Evolutionary conservation across 768 basidiomycete species (phyloP).

Genomic region (Suillus subalutaceus): DNA sequence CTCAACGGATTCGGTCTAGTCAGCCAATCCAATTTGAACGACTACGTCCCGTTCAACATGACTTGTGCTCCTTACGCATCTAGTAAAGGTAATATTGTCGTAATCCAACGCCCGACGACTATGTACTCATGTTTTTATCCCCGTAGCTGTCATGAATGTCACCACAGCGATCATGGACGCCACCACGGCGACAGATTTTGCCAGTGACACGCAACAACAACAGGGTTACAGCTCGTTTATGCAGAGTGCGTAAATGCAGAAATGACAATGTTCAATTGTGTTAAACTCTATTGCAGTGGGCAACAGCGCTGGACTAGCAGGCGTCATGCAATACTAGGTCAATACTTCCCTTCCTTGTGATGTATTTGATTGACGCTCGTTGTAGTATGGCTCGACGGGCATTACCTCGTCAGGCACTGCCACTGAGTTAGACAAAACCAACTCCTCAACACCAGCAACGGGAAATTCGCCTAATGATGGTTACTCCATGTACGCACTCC

Average conservation of each 20-base stretch:
- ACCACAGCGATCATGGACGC: neutral
- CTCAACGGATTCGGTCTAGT: conserved; percentile 66
- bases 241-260: conserved; percentile 35
- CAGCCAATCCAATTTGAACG: conserved; percentile 50
- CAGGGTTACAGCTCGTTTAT: conserved; percentile 60
- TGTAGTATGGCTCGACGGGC: conserved; percentile 54
- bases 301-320: conserved; percentile 37
- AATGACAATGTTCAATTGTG: neutral
- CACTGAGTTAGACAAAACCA: conserved; percentile 39
- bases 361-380: neutral
- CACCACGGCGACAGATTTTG: conserved; percentile 44
- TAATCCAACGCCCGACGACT: neutral
- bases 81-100: conserved; percentile 27
- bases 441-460: conserved; percentile 31
- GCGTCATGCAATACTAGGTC: conserved; percentile 31
- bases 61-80: conserved; percentile 45
- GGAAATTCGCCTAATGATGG: conserved; percentile 67
- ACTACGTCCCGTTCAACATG: conserved; percentile 66
- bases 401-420: conserved; percentile 48
- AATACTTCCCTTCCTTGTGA: neutral
- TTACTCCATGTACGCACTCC: conserved; percentile 43
- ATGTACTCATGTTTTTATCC: conserved; percentile 1
- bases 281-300: conserved; percentile 36
- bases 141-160: too few species aligned
- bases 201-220: conserved; percentile 55